Conservation (phyloP, 371 early-diverging fungal genomes). For the Cokeromyces recurvatus region DNA sequence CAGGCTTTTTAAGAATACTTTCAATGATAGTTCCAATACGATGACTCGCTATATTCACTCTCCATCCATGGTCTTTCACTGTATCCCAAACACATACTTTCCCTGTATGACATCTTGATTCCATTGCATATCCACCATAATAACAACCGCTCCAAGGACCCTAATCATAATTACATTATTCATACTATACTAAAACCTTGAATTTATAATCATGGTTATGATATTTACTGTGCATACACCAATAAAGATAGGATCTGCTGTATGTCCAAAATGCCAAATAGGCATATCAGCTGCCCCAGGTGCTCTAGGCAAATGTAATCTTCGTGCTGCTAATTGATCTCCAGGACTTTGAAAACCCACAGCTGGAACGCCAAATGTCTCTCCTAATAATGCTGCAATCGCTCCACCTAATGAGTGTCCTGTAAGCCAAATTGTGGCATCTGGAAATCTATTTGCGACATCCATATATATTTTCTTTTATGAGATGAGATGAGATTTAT, state of each 20-base stretch:
- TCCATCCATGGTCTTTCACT: slow-evolving; percentile 65
- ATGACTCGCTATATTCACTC: slow-evolving; percentile 72
- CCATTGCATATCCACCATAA: slow-evolving; percentile 88
- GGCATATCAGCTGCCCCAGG: slow-evolving; percentile 58
- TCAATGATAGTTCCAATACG: slow-evolving; percentile 78
- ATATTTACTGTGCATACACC: slow-evolving; percentile 78
- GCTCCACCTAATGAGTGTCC: slow-evolving; percentile 96
- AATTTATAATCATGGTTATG: too few relatives aligned
- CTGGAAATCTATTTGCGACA: too few relatives aligned
- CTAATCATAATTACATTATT: slow-evolving; percentile 18
- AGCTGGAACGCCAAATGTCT: slow-evolving; percentile 83
- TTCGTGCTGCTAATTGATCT: slow-evolving; percentile 71
- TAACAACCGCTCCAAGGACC: slow-evolving; percentile 77
- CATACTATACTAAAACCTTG: too few relatives aligned
- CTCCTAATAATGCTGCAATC: slow-evolving; percentile 72
- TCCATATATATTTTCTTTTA: too few relatives aligned
- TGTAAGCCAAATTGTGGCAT: slow-evolving; percentile 76
- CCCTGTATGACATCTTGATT: slow-evolving; percentile 57
- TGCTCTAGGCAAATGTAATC: slow-evolving; percentile 73
- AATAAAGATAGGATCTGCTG: slow-evolving; percentile 89
- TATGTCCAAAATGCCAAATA: slow-evolving; percentile 91
- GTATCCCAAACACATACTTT: slow-evolving; percentile 68
- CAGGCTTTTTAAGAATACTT: slow-evolving; percentile 58
- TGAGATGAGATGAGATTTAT: too few relatives aligned
- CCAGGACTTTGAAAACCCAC: slow-evolving; percentile 89